phyloP scores from a whole-genome alignment of 2,329 filamentous ascomycete species.

The Aschersonia sp. region DNA sequence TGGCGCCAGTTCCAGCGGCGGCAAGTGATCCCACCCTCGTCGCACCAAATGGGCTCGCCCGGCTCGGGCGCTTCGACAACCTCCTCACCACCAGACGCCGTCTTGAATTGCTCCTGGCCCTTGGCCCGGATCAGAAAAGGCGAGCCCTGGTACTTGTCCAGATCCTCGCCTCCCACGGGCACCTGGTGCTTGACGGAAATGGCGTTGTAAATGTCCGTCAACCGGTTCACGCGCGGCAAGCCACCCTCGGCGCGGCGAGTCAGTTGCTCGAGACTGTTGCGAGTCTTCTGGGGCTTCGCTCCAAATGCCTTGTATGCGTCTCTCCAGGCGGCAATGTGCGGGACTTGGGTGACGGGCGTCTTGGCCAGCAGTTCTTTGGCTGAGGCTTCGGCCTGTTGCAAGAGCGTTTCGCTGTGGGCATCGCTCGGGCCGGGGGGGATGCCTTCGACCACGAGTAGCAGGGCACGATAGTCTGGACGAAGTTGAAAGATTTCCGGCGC shows the following conservation, averaged over 20 bases:
- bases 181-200: slow-evolving; percentile 9
- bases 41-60: slow-evolving; percentile 8
- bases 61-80: slow-evolving; percentile 3
- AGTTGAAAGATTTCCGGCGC: slow-evolving; percentile 7
- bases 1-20: slow-evolving; percentile 10
- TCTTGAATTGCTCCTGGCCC: slow-evolving; percentile 2
- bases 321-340: slow-evolving; percentile 8
- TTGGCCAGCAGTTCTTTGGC: slow-evolving; percentile 1
- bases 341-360: slow-evolving; percentile 5
- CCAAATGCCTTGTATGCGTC: slow-evolving; percentile 8
- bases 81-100: background rate
- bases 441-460: slow-evolving; percentile 7
- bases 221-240: slow-evolving; percentile 7
- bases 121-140: slow-evolving; percentile 5
- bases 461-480: slow-evolving; percentile 7
- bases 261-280: slow-evolving; percentile 7
- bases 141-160: slow-evolving; percentile 7
- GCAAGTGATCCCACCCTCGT: slow-evolving; percentile 7
- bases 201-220: slow-evolving; percentile 10
- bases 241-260: slow-evolving; percentile 6
- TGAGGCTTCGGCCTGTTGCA: slow-evolving; percentile 6
- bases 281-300: slow-evolving; percentile 6
- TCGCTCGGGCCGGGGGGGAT: slow-evolving; percentile 7
- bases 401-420: slow-evolving; percentile 5
- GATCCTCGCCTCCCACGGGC: slow-evolving; percentile 8